Percentiles rank a stretch among this genome's conserved stretches.
Evolutionary conservation across 768 basidiomycete species (phyloP).

Genomic region (Suillus fuscotomentosus): DNA sequence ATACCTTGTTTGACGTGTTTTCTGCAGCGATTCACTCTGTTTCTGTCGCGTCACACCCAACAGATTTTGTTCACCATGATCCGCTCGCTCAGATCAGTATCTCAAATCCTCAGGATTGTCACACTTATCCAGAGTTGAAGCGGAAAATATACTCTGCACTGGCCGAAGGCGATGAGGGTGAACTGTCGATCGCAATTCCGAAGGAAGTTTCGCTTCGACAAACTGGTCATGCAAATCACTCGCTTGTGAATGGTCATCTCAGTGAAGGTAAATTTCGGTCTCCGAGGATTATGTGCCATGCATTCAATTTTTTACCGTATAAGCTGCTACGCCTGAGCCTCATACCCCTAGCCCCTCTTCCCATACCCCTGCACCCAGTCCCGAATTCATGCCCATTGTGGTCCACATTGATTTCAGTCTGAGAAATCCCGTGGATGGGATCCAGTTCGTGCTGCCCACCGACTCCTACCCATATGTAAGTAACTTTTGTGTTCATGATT

Average conservation of each 20-base stretch:
- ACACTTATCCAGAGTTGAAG: constrained; percentile 91
- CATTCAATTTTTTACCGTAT: constrained; percentile 11
- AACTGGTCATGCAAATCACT: constrained; percentile 43
- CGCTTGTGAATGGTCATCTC: constrained; percentile 37
- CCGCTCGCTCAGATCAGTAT: constrained; percentile 65
- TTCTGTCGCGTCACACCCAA: constrained; percentile 65
- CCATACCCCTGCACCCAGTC: constrained; percentile 36
- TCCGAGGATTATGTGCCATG: background rate
- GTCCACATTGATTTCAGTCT: constrained; percentile 81
- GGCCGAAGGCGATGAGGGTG: constrained; percentile 91
- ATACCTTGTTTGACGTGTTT: constrained; percentile 22
- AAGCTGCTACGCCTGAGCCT: constrained; percentile 82
- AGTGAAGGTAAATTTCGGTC: constrained; percentile 52
- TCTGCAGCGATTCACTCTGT: constrained; percentile 67
- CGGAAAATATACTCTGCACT: constrained; percentile 87
- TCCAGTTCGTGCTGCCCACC: constrained; percentile 80
- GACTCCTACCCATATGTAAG: constrained; percentile 86
- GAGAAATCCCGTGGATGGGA: constrained; percentile 77
- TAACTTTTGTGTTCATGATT: constrained; percentile 15
- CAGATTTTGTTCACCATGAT: constrained; percentile 80
- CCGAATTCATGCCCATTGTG: constrained; percentile 74
- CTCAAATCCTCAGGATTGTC: constrained; percentile 73
- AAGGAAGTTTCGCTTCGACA: constrained; percentile 66
- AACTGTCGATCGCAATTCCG: constrained; percentile 87
- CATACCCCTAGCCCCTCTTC: constrained; percentile 54